Base-by-base conservation (phyloP, 2,329 filamentous ascomycete species). In the Chaetomium sp. region DNA sequence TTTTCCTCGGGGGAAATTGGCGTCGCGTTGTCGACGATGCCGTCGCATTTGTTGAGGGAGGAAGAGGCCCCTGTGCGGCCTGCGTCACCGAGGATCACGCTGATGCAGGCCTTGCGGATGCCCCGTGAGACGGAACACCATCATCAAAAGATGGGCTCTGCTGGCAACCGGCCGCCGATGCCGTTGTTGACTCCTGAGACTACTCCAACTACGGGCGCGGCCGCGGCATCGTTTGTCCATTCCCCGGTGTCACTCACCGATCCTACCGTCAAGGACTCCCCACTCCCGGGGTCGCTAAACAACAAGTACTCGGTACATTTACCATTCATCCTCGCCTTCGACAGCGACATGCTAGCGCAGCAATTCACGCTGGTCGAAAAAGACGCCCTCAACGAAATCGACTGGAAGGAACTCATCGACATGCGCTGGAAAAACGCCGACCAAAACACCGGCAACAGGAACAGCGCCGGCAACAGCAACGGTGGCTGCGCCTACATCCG, bases 351-450 rank as follows among this genome's bases (percentile, higher is more conserved):
- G 3, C 77, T 94, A 33, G 89, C 89, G 2, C 86, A 91, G 68
- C 89, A 94, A 64, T 89, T 94, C 62, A 92, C 88, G 0, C 78
- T 94, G 37, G 89, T 94, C 47, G 89, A 94, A 66, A 91, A 92
- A 68, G 89, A 92, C 67, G 89, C 88, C 1, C 75, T 94, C 27
- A 88, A 90, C 62, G 89, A 92, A 69, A 88, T 94, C 59, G 88
- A 92, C 71, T 94, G 89, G 89, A 90, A 88, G 67, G 89, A 94
- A 63, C 76, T 94, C 10, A 88, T 92, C 53, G 87, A 91, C 53
- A 86, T 94, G 78, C 82, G 82, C 50, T 92, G 89, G 88, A 89
- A 88, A 67, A 83, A 90, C 63, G 75, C 79, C 14, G 78, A 81
- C 12, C 80, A 80, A 48, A 83, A 79, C 32, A 61, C 19, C 19